phyloP scores from a whole-genome alignment of 176 grass and related monocot genomes.

The Carex pumila region DNA sequence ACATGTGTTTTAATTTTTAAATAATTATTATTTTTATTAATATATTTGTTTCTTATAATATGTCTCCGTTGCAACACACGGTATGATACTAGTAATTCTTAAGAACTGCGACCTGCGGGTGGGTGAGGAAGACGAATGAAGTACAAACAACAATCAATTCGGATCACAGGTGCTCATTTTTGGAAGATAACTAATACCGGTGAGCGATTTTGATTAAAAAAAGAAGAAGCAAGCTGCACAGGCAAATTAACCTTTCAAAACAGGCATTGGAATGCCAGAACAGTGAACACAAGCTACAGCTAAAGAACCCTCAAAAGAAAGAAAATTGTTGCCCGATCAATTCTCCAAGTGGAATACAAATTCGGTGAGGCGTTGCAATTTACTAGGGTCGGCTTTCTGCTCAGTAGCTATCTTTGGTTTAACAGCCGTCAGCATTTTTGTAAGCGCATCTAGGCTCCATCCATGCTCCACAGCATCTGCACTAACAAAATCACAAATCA shows the following conservation, averaged over 20 bases:
- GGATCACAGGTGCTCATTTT: background rate
- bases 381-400: conserved; percentile 76
- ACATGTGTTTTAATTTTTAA: no score
- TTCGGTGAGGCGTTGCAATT: conserved; percentile 88
- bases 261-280: background rate
- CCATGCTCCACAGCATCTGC: conserved; percentile 29
- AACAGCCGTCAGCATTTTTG: conserved; percentile 57
- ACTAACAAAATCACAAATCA: conserved; percentile 8
- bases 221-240: background rate
- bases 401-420: conserved; percentile 53
- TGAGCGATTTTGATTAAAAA: background rate
- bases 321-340: conserved; percentile 20
- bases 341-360: conserved; percentile 95
- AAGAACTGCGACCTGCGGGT: background rate
- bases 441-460: conserved; percentile 63
- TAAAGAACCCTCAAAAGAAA: background rate
- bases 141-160: background rate
- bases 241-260: background rate
- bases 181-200: background rate
- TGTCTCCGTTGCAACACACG: no score
- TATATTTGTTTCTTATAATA: no score
- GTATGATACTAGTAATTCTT: background rate
- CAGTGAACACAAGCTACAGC: background rate
- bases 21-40: no score
- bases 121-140: background rate